Evolutionary conservation across 2,329 filamentous ascomycete species (phyloP).

Genomic region (Talaromyces atroroseus): DNA sequence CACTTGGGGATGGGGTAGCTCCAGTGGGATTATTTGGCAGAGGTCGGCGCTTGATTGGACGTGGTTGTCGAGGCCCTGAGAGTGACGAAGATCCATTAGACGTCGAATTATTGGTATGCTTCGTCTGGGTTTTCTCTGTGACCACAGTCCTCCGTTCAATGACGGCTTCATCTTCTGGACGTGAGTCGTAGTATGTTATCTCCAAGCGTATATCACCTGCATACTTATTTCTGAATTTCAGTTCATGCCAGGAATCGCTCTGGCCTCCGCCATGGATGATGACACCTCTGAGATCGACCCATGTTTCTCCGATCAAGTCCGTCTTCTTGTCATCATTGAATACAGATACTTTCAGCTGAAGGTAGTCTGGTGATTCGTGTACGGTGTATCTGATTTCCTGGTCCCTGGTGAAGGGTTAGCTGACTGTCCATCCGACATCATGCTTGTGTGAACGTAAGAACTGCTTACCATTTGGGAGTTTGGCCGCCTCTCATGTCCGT

Average conservation of each 20-base stretch:
- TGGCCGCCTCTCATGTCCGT: constrained; percentile 93
- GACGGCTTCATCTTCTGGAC: constrained; percentile 70
- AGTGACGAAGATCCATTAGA: constrained; percentile 23
- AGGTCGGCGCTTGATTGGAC: constrained; percentile 73
- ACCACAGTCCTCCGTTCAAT: constrained; percentile 50
- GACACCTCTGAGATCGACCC: constrained; percentile 76
- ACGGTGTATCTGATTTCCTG: constrained; percentile 94
- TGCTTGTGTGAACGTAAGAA: background rate
- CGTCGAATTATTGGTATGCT: constrained; percentile 20
- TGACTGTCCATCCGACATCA: background rate
- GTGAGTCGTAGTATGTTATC: constrained; percentile 89
- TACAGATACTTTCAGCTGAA: constrained; percentile 87
- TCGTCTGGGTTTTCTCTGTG: constrained; percentile 32
- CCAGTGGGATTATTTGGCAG: constrained; percentile 71
- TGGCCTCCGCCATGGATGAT: constrained; percentile 85
- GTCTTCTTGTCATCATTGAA: constrained; percentile 99
- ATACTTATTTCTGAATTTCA: constrained; percentile 89
- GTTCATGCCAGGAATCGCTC: constrained; percentile 82
- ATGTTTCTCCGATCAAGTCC: constrained; percentile 90
- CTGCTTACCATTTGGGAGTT: constrained; percentile 78
- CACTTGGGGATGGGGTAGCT: constrained; percentile 38
- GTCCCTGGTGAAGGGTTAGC: constrained; percentile 59
- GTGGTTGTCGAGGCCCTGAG: constrained; percentile 48
- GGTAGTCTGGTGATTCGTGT: constrained; percentile 94
- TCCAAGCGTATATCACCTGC: constrained; percentile 92